Conservation (phyloP, 2,329 filamentous ascomycete species). For the Nemania sp. region DNA sequence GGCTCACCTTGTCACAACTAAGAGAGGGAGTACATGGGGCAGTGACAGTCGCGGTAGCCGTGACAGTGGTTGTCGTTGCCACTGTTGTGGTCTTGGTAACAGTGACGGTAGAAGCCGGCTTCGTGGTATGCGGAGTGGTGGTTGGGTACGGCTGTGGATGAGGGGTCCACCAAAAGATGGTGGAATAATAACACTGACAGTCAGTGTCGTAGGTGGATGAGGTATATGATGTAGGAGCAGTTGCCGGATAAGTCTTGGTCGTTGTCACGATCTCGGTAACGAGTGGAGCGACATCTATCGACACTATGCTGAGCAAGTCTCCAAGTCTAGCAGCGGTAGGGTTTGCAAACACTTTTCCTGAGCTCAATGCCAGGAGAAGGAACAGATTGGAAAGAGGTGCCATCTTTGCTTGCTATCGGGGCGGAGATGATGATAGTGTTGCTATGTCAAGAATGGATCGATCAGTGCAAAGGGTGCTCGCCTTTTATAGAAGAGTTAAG, state of each 20-base stretch:
- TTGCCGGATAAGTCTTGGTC: constrained; percentile 30
- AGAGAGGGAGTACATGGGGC: constrained; percentile 29
- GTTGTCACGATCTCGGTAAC: constrained; percentile 33
- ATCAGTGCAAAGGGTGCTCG: not conserved
- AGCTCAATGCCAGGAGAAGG: constrained; percentile 16
- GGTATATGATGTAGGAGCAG: constrained; percentile 33
- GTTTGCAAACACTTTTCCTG: constrained; percentile 16
- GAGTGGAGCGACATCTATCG: constrained; percentile 21
- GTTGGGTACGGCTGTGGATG: constrained; percentile 16
- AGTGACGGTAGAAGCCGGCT: constrained; percentile 18
- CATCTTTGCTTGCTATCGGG: constrained; percentile 10
- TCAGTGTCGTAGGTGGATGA: constrained; percentile 33
- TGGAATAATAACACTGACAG: constrained; percentile 35
- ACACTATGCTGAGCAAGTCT: constrained; percentile 23
- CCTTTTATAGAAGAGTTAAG: constrained; percentile 15
- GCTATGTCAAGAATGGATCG: not conserved
- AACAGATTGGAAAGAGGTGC: constrained; percentile 1
- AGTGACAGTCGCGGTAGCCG: constrained; percentile 30
- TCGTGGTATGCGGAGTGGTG: too few species aligned
- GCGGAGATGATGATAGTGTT: constrained; percentile 9
- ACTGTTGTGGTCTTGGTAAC: constrained; percentile 34
- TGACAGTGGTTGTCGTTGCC: constrained; percentile 27
- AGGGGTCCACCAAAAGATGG: constrained; percentile 37
- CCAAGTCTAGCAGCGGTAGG: constrained; percentile 19
- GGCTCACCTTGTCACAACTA: constrained; percentile 28